Evolutionary conservation across 805 yeast genomes (phyloP), one percentile per base, ranked within the genome.

Genomic region (Candida berthetii): DNA sequence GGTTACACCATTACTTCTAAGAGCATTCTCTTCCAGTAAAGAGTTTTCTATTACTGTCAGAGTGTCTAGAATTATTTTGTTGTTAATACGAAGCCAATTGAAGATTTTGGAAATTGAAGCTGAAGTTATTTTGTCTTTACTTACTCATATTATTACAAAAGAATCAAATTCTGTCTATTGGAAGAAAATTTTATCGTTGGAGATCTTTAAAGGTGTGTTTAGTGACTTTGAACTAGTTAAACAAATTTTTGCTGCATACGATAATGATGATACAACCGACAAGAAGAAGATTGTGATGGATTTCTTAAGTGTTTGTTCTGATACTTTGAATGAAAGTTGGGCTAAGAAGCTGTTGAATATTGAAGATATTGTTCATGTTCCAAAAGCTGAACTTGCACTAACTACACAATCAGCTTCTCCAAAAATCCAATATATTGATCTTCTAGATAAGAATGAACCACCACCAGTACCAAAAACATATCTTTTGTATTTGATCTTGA

Each of bases 381-480:
- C 61, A 28, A 25, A 39, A 3, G 25, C 40, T 7, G 54, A 49
- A 5, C 53, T 61, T 3, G 55, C 66, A 0, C 61, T 81, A 24
- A 69, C 80, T 0, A 55, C 60, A 14, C 60, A 65, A 4, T 58
- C 57, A 10, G 74, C 85, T 0, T 54, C 66, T 2, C 60, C 74
- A 37, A 76, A 78, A 48, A 68, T 81, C 0, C 64, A 79, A 13
- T 72, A 79, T 42, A 67, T 90, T 25, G 96, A 91, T 42, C 74
- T 82, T 40, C 68, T 93, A 19, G 98, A 91, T 55, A 89, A 89
- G 53, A 50, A 66, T 0, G 95, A 85, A 22, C 81, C 96, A 0
- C 96, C 96, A 0, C 53, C 67, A 1, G 64, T 72, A 2, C 85
- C 93, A 2, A 67, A 66, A 6, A 72, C 82, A 0, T 90, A 93